These are phyloP conservation scores for Colletotrichum sp. DNA, from an alignment of 2,329 filamentous ascomycete species.

Conservation along the genomic window DNA sequence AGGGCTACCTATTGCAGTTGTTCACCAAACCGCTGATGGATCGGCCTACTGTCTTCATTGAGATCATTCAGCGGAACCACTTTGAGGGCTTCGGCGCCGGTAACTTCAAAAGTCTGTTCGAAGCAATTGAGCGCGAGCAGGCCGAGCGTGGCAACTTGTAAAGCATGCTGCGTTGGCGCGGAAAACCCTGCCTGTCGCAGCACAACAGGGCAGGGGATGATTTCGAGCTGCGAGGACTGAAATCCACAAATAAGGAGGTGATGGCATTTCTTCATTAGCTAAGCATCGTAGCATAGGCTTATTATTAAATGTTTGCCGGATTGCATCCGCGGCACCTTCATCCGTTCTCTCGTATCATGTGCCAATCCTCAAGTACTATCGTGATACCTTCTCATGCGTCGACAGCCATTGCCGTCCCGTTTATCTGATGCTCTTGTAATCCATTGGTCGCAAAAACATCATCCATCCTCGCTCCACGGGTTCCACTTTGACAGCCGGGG, in stretches of 20 bases:
- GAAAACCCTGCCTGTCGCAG: background rate
- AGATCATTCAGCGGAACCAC: constrained; percentile 92
- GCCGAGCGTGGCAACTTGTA: constrained; percentile 82
- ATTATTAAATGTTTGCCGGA: background rate
- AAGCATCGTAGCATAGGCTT: background rate
- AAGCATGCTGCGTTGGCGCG: constrained; percentile 16
- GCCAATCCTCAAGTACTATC: background rate
- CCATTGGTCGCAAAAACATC: constrained; percentile 32
- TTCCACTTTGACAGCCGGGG: constrained; percentile 77
- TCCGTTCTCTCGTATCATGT: background rate
- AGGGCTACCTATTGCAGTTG: constrained; percentile 79
- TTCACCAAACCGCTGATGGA: constrained; percentile 93
- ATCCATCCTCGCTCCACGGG: constrained; percentile 30
- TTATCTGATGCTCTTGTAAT: constrained; percentile 27
- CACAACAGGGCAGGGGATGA: background rate
- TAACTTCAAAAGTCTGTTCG: constrained; percentile 94
- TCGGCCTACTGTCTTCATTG: constrained; percentile 91
- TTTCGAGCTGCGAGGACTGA: background rate
- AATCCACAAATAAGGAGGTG: background rate
- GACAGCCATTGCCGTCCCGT: constrained; percentile 49
- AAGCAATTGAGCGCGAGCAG: constrained; percentile 95
- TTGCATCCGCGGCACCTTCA: background rate
- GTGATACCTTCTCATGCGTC: constrained; percentile 29
- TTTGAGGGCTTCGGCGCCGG: constrained; percentile 94
- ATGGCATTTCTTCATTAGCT: background rate